Percentiles rank a stretch among this genome's conserved stretches.
phyloP scores from a whole-genome alignment of 2,329 filamentous ascomycete species.

The Epichloe typhina region DNA sequence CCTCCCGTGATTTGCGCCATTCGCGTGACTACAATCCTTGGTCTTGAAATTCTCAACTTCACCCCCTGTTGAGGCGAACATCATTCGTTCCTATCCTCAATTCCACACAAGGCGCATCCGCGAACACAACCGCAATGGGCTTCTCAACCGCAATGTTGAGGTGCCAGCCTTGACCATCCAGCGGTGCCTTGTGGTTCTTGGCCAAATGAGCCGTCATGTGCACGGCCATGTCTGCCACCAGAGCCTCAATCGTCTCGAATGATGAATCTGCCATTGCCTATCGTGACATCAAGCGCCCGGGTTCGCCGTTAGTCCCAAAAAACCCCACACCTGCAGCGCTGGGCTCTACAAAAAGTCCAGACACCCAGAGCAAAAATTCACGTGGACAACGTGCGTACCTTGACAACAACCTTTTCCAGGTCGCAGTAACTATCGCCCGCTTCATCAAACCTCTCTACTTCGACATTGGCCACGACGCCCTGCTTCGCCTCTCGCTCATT shows the following conservation, averaged over 20 bases:
- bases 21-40: neutral
- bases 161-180: constrained; percentile 26
- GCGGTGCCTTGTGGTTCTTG: constrained; percentile 6
- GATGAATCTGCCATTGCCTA: constrained; percentile 42
- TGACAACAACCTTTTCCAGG: constrained; percentile 46
- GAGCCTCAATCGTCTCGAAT: constrained; percentile 51
- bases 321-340: neutral
- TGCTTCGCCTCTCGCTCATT: constrained; percentile 58
- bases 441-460: constrained; percentile 40
- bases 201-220: constrained; percentile 32
- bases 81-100: constrained; percentile 18
- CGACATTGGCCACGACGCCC: constrained; percentile 49
- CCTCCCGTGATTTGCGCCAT: no score
- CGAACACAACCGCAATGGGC: constrained; percentile 59
- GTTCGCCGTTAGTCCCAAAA: neutral
- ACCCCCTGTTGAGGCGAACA: constrained; percentile 2
- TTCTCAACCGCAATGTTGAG: constrained; percentile 55
- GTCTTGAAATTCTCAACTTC: neutral
- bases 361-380: no score
- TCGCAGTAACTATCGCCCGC: constrained; percentile 36
- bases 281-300: neutral
- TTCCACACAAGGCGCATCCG: constrained; percentile 58
- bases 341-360: no score
- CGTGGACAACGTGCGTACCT: constrained; percentile 34
- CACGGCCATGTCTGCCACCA: constrained; percentile 35